Base-by-base conservation (phyloP, 306 rosid genomes). In the Vachellia collinsii region DNA sequence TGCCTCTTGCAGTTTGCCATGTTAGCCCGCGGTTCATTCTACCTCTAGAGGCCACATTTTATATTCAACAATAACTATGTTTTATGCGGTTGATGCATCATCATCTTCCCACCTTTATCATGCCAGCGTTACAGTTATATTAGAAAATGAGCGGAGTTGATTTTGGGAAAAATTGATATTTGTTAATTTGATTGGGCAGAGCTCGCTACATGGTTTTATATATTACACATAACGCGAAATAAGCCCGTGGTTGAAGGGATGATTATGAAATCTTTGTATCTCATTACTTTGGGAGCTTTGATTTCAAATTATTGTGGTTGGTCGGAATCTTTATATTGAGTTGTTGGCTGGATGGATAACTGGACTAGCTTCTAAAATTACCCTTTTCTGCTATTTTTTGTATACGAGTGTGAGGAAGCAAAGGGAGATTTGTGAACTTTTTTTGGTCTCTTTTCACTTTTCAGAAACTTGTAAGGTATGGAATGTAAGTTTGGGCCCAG, bases 241-340 rank as follows among this genome's bases (percentile, higher is more conserved):
- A 22, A 73, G 34, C 14, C 70, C 65, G 20, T 47, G 70, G 70
- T 54, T 3, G 41, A 20, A 9, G 34, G 48, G 73, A 68, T 20
- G 73, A 42, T 5, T 36, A 19, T 58, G 23, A 70, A 51, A 48
- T 79, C 37, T 44, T 37, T 44, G n/a, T 36, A 59, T 62, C 50
- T 29, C 64, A 54, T 61, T 59, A n/a, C 43, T 61, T 14, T 13
- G n/a, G 9, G 22, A 56, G 58, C 69, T 41, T 42, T 70, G 11
- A 43, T 44, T 41, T 17, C 25, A 54, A 54, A 67, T n/a, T 43
- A 13, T 53, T 43, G 71, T 37, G 34, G 48, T 51, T 75, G 61
- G 59, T 71, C 69, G 50, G 73, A 77, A 39, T 82, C 41, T 68
- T 46, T 64, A 13, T 47, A n/a, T 43, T 46, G 61, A 51, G 68